phyloP scores from a whole-genome alignment of 495 filamentous ascomycete genomes.

The Daldinia grandis region DNA sequence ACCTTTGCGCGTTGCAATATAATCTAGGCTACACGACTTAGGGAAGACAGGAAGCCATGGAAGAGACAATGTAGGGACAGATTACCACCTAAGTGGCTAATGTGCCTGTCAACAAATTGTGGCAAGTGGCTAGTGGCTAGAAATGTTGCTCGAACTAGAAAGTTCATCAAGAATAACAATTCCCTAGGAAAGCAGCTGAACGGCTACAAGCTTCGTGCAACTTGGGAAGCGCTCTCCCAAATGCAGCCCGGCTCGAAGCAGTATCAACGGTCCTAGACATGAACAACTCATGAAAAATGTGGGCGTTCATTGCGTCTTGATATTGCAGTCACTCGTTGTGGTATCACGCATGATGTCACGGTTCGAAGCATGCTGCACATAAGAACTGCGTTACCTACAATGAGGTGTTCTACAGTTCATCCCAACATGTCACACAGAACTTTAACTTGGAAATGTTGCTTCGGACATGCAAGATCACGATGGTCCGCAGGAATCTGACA shows the following conservation, averaged over 20 bases:
- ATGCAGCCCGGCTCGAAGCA: constrained; percentile 39
- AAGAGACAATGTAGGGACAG: constrained; percentile 9
- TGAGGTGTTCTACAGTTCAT: constrained; percentile 20
- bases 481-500: constrained; percentile 29
- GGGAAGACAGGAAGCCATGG: constrained; percentile 6
- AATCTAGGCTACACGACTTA: constrained; percentile 19
- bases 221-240: constrained; percentile 40
- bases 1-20: constrained; percentile 37
- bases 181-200: constrained; percentile 34
- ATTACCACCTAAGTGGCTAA: constrained; percentile 21
- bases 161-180: constrained; percentile 5
- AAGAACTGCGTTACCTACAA: constrained; percentile 31
- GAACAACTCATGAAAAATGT: constrained; percentile 16
- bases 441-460: constrained; percentile 24
- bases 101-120: constrained; percentile 14
- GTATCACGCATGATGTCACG: constrained; percentile 40
- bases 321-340: constrained; percentile 21
- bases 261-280: constrained; percentile 24
- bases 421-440: constrained; percentile 21
- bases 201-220: constrained; percentile 42
- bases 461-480: constrained; percentile 41
- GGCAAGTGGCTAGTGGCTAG: constrained; percentile 8
- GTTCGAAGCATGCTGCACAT: constrained; percentile 29
- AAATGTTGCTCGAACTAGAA: constrained; percentile 2
- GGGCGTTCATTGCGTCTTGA: constrained; percentile 13